phyloP scores from a whole-genome alignment of 1,284 basidiomycete species.

The Naganishia cerealis region DNA sequence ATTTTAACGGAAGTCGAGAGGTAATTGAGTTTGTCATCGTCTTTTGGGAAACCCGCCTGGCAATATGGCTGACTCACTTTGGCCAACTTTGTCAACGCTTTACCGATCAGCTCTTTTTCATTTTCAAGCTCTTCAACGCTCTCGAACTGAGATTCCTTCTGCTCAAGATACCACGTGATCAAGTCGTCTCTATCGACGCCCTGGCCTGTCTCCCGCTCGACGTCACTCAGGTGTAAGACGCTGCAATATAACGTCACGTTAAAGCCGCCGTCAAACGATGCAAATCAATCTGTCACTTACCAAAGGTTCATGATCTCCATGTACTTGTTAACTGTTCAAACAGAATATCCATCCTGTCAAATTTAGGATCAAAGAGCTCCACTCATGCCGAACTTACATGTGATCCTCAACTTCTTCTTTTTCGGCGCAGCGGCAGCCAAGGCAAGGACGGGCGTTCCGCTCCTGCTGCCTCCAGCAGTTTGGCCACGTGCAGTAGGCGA shows the following conservation, averaged over 20 bases:
- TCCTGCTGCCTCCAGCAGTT: conserved; percentile 39
- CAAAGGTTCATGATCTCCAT: conserved; percentile 80
- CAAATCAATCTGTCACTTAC: conserved; percentile 31
- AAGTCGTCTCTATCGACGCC: conserved; percentile 86
- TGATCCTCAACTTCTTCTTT: conserved; percentile 83
- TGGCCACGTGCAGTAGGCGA: conserved; percentile 33
- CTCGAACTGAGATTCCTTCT: conserved; percentile 77
- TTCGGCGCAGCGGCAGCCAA: conserved; percentile 45
- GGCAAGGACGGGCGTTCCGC: conserved; percentile 33
- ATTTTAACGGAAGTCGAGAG: not conserved
- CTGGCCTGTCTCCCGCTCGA: conserved; percentile 72
- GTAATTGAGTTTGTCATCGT: not conserved
- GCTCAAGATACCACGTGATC: conserved; percentile 94
- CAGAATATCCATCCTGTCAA: not conserved
- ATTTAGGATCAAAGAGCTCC: not conserved
- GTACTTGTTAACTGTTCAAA: conserved; percentile 75
- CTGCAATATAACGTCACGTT: conserved; percentile 37
- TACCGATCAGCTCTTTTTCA: conserved; percentile 84
- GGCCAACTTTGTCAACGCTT: conserved; percentile 83
- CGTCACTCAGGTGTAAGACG: conserved; percentile 74
- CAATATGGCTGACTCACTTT: conserved; percentile 63
- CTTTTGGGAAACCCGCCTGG: not conserved
- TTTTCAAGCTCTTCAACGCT: conserved; percentile 87
- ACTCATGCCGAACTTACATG: conserved; percentile 51
- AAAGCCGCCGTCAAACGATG: not conserved